Conservation (phyloP, 2,329 filamentous ascomycete species). For the Emericellopsis cladophorae region DNA sequence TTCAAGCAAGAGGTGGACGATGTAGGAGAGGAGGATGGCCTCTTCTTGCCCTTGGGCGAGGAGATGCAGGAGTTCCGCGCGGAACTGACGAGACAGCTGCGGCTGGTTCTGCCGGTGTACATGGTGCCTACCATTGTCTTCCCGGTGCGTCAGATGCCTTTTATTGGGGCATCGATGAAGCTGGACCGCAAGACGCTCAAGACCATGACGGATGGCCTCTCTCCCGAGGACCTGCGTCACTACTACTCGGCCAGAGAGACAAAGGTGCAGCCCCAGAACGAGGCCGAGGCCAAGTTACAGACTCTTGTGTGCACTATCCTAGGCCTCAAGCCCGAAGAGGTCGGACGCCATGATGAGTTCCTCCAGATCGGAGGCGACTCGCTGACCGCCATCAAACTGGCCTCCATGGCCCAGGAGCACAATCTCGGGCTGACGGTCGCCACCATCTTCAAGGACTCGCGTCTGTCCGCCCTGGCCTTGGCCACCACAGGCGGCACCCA, state of each 20-base stretch:
- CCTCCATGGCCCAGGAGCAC: constrained; percentile 1
- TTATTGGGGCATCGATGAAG: constrained; percentile 4
- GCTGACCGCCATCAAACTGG: constrained; percentile 4
- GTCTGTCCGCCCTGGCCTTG: neutral
- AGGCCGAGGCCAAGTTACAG: neutral
- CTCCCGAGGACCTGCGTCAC: neutral
- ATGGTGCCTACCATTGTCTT: constrained; percentile 5
- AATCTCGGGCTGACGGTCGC: neutral
- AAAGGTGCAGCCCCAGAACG: neutral
- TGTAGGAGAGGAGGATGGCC: neutral
- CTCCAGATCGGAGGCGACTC: constrained; percentile 7
- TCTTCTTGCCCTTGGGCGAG: neutral
- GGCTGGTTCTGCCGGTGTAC: constrained; percentile 3
- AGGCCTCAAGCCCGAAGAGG: neutral
- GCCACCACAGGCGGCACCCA: neutral
- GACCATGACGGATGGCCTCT: neutral
- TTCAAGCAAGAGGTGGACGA: neutral
- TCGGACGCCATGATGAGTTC: constrained; percentile 5
- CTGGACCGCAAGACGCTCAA: constrained; percentile 5
- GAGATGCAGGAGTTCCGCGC: neutral
- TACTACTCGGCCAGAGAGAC: neutral
- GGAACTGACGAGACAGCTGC: neutral
- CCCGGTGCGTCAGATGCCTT: constrained; percentile 3
- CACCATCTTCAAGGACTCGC: neutral
- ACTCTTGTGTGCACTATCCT: constrained; percentile 3